A percentile compares a stretch with the other conserved stretches of the same genome.
Evolutionary conservation across 345 rosid species (phyloP).

Genomic region (Eucalyptus globulus): DNA sequence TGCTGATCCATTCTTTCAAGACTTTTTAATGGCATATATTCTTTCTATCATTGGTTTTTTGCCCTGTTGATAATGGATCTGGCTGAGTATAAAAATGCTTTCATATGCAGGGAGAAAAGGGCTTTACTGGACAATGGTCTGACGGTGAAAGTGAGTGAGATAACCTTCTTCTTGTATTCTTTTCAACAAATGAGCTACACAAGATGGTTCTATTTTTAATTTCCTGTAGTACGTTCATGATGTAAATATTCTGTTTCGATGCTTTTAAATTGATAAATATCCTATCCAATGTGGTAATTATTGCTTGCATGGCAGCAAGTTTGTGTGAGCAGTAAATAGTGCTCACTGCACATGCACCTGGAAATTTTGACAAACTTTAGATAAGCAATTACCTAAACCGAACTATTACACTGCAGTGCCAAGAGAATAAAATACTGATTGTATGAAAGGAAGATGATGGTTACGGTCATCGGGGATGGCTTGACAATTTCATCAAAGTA

Average conservation of each 20-base stretch:
- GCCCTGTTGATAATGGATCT: not conserved
- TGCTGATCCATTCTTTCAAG: not conserved
- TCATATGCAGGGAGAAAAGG: slow-evolving; percentile 62
- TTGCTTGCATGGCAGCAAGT: not conserved
- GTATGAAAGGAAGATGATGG: not conserved
- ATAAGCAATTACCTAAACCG: not conserved
- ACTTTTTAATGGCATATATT: not conserved
- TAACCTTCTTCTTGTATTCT: not conserved
- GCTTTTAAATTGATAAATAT: not conserved
- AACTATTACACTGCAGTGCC: not conserved
- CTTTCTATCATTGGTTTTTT: not conserved
- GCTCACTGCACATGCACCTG: not conserved
- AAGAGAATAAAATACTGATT: not conserved
- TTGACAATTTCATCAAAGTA: not conserved
- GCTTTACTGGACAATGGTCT: slow-evolving; percentile 80
- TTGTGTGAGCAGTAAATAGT: not conserved
- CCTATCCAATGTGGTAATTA: not conserved
- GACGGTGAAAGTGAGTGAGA: slow-evolving; percentile 49
- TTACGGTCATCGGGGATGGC: not conserved
- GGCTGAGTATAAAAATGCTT: not conserved
- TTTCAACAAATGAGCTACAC: not conserved
- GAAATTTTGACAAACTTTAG: not conserved
- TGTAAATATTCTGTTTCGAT: not conserved
- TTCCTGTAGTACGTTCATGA: not conserved
- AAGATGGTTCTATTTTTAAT: not conserved